Base-by-base conservation (phyloP, 805 yeast genomes). In the Candida boidinii region DNA sequence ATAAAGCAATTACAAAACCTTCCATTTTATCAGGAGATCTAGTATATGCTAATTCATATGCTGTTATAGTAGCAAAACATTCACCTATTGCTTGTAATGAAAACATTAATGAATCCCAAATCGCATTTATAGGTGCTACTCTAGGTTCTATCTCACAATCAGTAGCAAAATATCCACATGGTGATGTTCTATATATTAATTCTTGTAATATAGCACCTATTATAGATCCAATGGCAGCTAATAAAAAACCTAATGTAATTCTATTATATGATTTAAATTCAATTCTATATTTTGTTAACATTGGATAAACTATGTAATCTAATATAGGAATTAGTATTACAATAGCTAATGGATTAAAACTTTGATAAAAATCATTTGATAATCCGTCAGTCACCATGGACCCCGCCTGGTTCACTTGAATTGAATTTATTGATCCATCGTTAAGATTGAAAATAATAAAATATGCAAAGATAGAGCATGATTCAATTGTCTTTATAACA, bases 41-140 rank as follows among this genome's bases (percentile, higher is more conserved):
- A 3, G 73, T 62, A 49, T 70, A 72, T 1, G 78, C 76, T 36
- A 70, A 53, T 48, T 71, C 76, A 43, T 70, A 71, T 22, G 67
- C 73, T 11, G 76, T 69, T 19, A 64, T 62, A 34, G 51, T 62
- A 10, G 73, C 67, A 43, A 69, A 70, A 49, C 75, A 69, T 47
- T 72, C 77, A 31, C 74, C 70, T 8, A 62, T 57, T 14, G 76
- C 77, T 23, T 63, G 62, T 31, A 70, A 48, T n/a, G 61, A 48
- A 41, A 60, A 68, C 48, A 51, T 46, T 29, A 41, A 26, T 2
- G 48, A 19, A 23, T 50, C 45, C 52, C 51, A 51, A 64, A 64
- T 56, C 15, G 61, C 60, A 4, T 46, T 39, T 27, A 53, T 33
- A 4, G 44, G 48, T n/a, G 39, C 58, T 37, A 42, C 48, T 29